phyloP scores from a whole-genome alignment of 164 flowering plant genomes.

The Warburgia ugandensis region DNA sequence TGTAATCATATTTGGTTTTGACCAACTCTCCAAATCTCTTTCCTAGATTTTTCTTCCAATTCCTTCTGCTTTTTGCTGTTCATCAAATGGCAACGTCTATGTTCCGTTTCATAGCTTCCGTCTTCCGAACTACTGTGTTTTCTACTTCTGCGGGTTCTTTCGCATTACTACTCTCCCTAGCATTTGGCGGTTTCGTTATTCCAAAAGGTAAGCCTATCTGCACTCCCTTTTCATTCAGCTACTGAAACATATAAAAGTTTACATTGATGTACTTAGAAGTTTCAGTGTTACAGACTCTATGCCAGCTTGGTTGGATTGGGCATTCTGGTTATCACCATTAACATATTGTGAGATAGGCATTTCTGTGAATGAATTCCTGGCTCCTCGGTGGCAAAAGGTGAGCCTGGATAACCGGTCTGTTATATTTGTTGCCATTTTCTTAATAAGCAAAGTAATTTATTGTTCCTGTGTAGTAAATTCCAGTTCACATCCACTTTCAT shows the following conservation, averaged over 20 bases:
- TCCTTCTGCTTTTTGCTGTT: slow-evolving; percentile 48
- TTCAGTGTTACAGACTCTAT: slow-evolving; percentile 40
- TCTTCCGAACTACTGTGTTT: slow-evolving; percentile 41
- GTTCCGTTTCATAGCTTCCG: slow-evolving; percentile 64
- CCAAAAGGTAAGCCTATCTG: slow-evolving; percentile 33
- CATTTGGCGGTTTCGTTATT: slow-evolving; percentile 59
- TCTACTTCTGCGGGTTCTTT: slow-evolving; percentile 38
- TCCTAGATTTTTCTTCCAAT: slow-evolving; percentile 59
- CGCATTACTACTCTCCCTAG: slow-evolving; percentile 21
- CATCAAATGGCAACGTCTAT: slow-evolving; percentile 48
- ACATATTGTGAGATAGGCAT: slow-evolving; percentile 54
- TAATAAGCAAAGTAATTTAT: neutral
- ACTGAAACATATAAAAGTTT: neutral
- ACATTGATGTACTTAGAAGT: neutral
- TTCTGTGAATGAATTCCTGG: slow-evolving; percentile 53
- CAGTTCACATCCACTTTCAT: slow-evolving; percentile 1
- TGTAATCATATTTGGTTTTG: neutral
- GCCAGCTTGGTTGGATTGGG: slow-evolving; percentile 66
- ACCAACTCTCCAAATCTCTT: neutral
- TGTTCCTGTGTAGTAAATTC: neutral
- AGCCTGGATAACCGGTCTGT: slow-evolving; percentile 2
- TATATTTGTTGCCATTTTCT: neutral
- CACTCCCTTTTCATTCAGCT: neutral
- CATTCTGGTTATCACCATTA: slow-evolving; percentile 53
- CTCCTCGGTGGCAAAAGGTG: slow-evolving; percentile 62